Conservation (phyloP, 2,329 filamentous ascomycete genomes). For the Apiospora phragmitis region DNA sequence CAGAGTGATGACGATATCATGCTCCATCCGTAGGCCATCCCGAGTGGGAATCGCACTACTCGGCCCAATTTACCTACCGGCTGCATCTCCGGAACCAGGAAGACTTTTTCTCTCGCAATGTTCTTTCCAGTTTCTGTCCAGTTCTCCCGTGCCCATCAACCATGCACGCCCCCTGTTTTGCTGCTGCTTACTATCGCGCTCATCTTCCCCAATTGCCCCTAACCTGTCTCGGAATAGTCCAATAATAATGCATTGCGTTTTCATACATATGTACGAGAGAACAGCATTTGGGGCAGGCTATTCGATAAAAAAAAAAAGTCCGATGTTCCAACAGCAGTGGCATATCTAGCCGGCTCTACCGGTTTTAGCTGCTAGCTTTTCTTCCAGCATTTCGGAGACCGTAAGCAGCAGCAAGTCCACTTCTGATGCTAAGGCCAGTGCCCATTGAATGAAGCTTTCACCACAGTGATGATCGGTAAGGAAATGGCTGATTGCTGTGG, state of each 20-base stretch:
- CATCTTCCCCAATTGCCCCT: neutral
- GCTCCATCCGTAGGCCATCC: neutral
- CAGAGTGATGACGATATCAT: slow-evolving; percentile 4
- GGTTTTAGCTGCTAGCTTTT: neutral
- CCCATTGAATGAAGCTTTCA: neutral
- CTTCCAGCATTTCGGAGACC: neutral
- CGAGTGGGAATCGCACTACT: neutral
- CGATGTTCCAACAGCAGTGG: neutral
- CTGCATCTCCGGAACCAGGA: neutral
- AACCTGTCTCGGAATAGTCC: neutral
- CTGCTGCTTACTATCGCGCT: neutral
- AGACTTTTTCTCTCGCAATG: neutral
- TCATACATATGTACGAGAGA: neutral
- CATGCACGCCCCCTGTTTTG: neutral
- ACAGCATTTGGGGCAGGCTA: neutral
- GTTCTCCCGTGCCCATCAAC: neutral
- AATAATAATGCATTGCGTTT: neutral
- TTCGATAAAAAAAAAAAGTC: neutral
- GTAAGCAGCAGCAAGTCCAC: neutral
- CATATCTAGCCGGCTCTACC: neutral
- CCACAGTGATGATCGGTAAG: neutral
- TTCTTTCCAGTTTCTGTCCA: neutral
- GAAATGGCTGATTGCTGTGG: neutral
- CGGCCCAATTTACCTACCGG: slow-evolving; percentile 2
- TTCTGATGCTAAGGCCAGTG: neutral